These are phyloP conservation scores for Nothomitra cinnamomea DNA, from an alignment of 2,329 filamentous ascomycete genomes.

Conservation along the genomic window DNA sequence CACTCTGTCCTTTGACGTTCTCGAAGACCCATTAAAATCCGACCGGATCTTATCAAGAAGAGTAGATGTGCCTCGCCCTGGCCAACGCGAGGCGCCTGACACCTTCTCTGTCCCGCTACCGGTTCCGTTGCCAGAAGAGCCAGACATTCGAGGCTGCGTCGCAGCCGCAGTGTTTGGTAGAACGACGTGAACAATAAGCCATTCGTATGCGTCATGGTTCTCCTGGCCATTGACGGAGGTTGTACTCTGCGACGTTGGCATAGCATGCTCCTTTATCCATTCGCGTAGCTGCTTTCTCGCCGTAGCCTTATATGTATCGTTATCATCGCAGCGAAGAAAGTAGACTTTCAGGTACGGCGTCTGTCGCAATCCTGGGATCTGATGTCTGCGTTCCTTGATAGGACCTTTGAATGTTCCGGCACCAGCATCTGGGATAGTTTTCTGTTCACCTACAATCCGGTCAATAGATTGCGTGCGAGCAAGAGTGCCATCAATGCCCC, in stretches of 20 bases:
- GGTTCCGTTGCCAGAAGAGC: constrained; percentile 26
- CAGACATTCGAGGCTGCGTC: constrained; percentile 50
- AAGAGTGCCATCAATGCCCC: constrained; percentile 4
- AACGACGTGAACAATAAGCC: constrained; percentile 85
- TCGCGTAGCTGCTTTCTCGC: constrained; percentile 67
- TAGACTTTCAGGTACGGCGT: constrained; percentile 90
- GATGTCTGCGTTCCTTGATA: constrained; percentile 55
- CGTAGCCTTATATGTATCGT: constrained; percentile 74
- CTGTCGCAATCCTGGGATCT: constrained; percentile 82
- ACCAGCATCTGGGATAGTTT: neutral
- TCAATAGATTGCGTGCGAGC: neutral
- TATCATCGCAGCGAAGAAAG: constrained; percentile 84
- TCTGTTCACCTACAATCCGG: neutral
- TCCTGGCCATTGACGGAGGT: constrained; percentile 48
- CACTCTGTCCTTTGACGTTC: constrained; percentile 57
- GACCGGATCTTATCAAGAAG: constrained; percentile 77
- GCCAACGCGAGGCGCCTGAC: constrained; percentile 52
- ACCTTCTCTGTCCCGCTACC: constrained; percentile 49
- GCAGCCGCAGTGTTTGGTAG: constrained; percentile 70
- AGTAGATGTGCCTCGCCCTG: constrained; percentile 58
- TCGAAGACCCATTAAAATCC: constrained; percentile 72
- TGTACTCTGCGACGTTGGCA: constrained; percentile 30
- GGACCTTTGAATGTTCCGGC: neutral
- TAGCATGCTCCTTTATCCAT: constrained; percentile 70
- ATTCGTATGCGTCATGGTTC: constrained; percentile 92